Base-by-base conservation (phyloP, 2,329 filamentous ascomycete genomes). In the Mycosphaerella sp. region DNA sequence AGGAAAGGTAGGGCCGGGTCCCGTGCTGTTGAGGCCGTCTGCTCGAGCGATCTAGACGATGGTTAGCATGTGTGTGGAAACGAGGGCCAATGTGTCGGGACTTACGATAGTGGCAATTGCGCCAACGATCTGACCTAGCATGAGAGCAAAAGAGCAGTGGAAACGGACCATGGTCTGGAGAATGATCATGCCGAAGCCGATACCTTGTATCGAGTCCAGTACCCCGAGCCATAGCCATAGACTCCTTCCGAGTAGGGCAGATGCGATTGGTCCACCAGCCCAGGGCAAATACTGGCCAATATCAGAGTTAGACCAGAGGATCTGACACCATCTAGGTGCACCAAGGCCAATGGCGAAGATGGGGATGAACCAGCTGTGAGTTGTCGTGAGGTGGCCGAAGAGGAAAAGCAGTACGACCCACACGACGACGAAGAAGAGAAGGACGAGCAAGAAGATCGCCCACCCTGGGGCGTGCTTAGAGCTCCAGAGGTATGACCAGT, bases 141-240 rank as follows among this genome's bases (percentile, higher is more conserved):
- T 74, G 21, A 86, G 71, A 0, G 81, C 80, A 59, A 82, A 83
- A 51, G 79, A 76, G 53, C 85, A 82, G 63, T 86, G 83, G 66
- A 84, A 76, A 17, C 83, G 73, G n/a, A 63, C 62, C 57, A 66
- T 64, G 0, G 82, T 85, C 65, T 84, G 81, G 41, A 86, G 69
- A 4, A 86, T 72, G 48, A 86, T 80, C 82, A 85, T 86, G 51
- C 83, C 83, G 51, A 86, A 79, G 2, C 83, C 83, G 1, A 85
- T 78, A 39, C 82, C 81, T 66, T 86, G 83, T 6, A 86, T 70
- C 8, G 80, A 76, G 61, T 86, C 83, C 8, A 86, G 72, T 4
- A 85, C 76, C 40, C 83, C 83, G 0, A 86, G 76, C 82, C 83
- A 86, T 9, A 86, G 74, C 83, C 83, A 86, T 4, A 85, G 69